Percentiles rank a stretch among this genome's conserved stretches.
phyloP scores from a whole-genome alignment of 352 stramenopile genomes.

The Discostella stelligera region DNA sequence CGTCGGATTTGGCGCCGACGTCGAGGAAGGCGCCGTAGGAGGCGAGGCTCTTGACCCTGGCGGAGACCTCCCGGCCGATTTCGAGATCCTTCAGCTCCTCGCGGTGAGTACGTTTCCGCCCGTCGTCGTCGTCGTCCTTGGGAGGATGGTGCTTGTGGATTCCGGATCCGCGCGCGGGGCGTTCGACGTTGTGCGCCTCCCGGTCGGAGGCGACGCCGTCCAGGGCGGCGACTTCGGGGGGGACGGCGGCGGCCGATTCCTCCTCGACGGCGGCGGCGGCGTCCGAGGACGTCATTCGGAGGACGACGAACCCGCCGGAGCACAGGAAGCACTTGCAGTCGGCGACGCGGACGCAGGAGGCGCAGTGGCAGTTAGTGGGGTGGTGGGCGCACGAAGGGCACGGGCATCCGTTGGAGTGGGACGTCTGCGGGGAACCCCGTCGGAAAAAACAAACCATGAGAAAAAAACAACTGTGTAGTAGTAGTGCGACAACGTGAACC shows the following conservation, averaged over 20 bases:
- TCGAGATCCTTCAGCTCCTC: slow-evolving; percentile 67
- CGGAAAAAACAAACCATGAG: not conserved
- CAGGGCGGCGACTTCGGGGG: slow-evolving; percentile 66
- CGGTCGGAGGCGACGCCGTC: slow-evolving; percentile 65
- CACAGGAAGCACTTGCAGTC: slow-evolving; percentile 30
- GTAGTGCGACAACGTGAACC: not conserved
- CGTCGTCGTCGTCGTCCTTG: slow-evolving; percentile 41
- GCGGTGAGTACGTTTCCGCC: too few species aligned
- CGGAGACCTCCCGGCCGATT: slow-evolving; percentile 64
- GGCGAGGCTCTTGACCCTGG: slow-evolving; percentile 71
- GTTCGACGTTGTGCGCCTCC: slow-evolving; percentile 76
- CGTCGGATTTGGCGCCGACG: slow-evolving; percentile 75
- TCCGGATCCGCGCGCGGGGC: slow-evolving; percentile 57
- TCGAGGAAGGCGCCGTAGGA: slow-evolving; percentile 81
- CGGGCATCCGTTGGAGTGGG: slow-evolving; percentile 20
- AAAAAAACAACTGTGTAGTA: not conserved
- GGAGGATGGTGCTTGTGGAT: slow-evolving; percentile 72
- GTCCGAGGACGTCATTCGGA: too few species aligned
- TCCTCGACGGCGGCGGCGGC: slow-evolving; percentile 39
- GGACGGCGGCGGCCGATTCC: slow-evolving; percentile 33
- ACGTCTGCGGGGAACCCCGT: not conserved
- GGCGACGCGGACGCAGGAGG: slow-evolving; percentile 3
- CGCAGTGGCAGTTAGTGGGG: slow-evolving; percentile 13
- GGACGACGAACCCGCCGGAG: slow-evolving; percentile 31
- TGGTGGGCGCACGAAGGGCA: slow-evolving; percentile 22